Base-by-base conservation (phyloP, 202 grass and related monocot species). In the Brachypodium distachyon region DNA sequence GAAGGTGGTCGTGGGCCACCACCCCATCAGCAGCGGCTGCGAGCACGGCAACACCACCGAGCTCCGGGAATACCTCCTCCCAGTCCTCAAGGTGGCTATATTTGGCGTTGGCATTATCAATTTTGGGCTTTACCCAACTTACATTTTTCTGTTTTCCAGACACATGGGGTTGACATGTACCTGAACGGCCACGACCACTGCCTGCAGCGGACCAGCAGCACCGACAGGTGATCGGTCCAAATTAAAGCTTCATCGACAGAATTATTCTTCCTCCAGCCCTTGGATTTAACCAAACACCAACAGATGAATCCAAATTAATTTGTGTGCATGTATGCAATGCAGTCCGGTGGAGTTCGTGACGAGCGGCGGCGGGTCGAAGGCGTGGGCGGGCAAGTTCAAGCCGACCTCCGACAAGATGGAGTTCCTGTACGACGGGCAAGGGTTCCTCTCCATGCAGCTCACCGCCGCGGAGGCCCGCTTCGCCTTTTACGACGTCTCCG, bases 1-100 rank as follows among this genome's bases (percentile, higher is more conserved):
- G 93, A 96, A 96, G 78, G 84, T 96, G 59, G 93, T 90, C 8
- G 84, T 96, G 8, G 93, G 93, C 5, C 93, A 92, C 84, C 93
- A 96, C 70, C 44, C 93, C 41, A 84, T 96, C 31, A 96, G 87
- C 67, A 92, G 90, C 49, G 93, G 81, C 47, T 90, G 93, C 56
- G 82, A 83, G 36, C 93, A 92, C 52, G 87, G 90, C 5, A 91
- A 96, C 73, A 90, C 93, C 60, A 29, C 59, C 3, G 93, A 92
- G 25, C 93, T 92, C 55, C 32, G 85, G 11, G 38, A 92, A 22
- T 7, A 86, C 11, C 78, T 96, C 62, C 89, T 85, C 31, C 93
- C 89, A 0, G 11, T 96, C 8, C 81, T 96, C 34, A 66, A 90
- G 87, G 93, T 77, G 79, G 37, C 9, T 55, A 53, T 10, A 59